Base-by-base conservation (phyloP, 1,139 yeast genomes). In the Suhomyces wounanorum region DNA sequence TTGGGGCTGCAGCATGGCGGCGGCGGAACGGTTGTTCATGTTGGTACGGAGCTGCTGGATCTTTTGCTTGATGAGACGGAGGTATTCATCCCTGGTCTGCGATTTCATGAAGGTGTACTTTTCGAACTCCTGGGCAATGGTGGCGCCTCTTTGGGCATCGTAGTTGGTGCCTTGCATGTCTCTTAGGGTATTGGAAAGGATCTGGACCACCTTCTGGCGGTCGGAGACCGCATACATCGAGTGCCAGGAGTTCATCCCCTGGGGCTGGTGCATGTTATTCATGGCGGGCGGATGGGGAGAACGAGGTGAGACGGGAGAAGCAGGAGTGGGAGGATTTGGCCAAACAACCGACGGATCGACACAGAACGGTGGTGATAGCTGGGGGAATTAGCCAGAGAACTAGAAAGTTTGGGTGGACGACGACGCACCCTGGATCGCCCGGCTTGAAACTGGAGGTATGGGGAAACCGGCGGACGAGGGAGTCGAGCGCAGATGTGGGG, bases 111-210 rank as follows among this genome's bases (percentile, higher is more conserved):
- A 76, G 25, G 78, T 73, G 52, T 63, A 69, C 58, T 73, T 74
- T 54, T 77, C 81, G 55, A 75, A 76, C 51, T 75, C 80, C 48
- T 70, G 75, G 26, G 81, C 79, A 69, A 75, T 72, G 39, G 64
- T 61, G 18, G 71, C 65, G 23, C 78, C 78, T 48, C 72, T 66
- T 51, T 72, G 76, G 30, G 68, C 68, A 56, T 74, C 75, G 54
- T 67, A 72, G 54, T 63, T 68, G 40, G 68, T 55, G 23, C 66
- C 68, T 54, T 72, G 79, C 51, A 75, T 66, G 42, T 75, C 79
- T 52, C 72, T 69, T 46, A 77, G 66, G 2, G 79, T 69, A 43
- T 67, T 67, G 51, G 76, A 64, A 14, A 77, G 66, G 40, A 75
- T 66, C 52, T 69, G 75, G 25, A 76, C 75, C 36, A 75, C 77